Conservation (phyloP, 176 grass and related monocot species). For the Cenchrus purpureus region DNA sequence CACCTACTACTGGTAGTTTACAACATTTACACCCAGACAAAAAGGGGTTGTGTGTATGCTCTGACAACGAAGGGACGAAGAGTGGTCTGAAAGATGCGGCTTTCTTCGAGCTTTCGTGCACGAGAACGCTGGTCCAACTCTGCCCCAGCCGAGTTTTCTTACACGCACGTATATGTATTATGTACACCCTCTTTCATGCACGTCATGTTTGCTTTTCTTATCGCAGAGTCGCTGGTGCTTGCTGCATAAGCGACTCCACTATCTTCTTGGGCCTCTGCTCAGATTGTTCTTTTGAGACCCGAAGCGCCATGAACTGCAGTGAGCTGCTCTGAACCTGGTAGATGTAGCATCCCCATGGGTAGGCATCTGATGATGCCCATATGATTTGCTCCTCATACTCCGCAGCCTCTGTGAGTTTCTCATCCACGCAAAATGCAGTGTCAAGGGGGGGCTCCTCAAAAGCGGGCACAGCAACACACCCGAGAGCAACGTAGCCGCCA, state of each 20-base stretch:
- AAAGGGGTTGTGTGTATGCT: neutral
- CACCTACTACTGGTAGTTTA: neutral
- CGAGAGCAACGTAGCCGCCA: slow-evolving; percentile 73
- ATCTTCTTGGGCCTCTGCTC: slow-evolving; percentile 66
- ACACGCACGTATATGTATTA: slow-evolving; percentile 19
- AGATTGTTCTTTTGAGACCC: slow-evolving; percentile 71
- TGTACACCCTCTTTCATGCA: slow-evolving; percentile 32
- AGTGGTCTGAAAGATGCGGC: neutral
- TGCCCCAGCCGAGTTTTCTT: slow-evolving; percentile 4
- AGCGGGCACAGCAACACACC: slow-evolving; percentile 71
- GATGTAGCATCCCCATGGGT: slow-evolving; percentile 89
- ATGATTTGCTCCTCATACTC: slow-evolving; percentile 82
- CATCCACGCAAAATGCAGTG: slow-evolving; percentile 62
- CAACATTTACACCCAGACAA: neutral
- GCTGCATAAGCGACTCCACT: slow-evolving; percentile 34
- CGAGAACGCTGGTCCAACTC: neutral
- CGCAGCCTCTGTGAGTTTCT: slow-evolving; percentile 61
- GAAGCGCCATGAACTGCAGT: slow-evolving; percentile 78
- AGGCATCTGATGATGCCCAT: slow-evolving; percentile 81
- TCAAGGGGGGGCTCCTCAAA: slow-evolving; percentile 76
- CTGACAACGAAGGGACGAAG: neutral
- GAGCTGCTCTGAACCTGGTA: slow-evolving; percentile 84
- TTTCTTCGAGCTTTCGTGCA: slow-evolving; percentile 5
- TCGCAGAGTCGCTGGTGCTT: slow-evolving; percentile 14
- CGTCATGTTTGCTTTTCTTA: neutral